Base-by-base conservation (phyloP, 352 stramenopile species). In the Phytophthora foliorum region DNA sequence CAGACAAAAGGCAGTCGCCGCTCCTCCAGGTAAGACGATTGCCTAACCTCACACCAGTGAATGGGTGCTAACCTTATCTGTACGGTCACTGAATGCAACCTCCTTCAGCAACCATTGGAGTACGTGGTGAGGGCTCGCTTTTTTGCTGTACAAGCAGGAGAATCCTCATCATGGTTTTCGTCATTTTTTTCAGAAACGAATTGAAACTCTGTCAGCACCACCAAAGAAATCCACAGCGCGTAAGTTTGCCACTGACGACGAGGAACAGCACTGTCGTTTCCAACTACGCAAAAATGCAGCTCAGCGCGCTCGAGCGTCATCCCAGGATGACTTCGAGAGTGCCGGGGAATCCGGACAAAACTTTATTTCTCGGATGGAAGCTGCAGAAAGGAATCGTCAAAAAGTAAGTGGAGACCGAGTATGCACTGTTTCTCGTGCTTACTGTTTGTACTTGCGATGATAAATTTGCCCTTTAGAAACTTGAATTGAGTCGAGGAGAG, bases 341-440 rank as follows among this genome's bases (percentile, higher is more conserved):
- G 64, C 63, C 10, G 57, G 55, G 19, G 68, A 73, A 14, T 56
- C 63, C 14, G 70, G 68, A 2, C 57, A 51, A 22, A 74, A 69
- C 49, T 94, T 94, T 50, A 80, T 95, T 36, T 78, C 83, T 45
- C 74, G 88, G 0, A 95, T 94, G 86, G 86, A 95, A 52, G 85
- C 85, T 17, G 80, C 84, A 10, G 88, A 95, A 71, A 81, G 75
- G 42, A 94, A 92, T 65, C 80, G 82, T 11, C 85, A 88, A 62
- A 93, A 93, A 81, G 86, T 92, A 44, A 46, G 68, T 25, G 4
- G 2, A 59, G 17, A 21, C 50, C 11, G 55, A 24, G 31, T 14
- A 22, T 24, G n/a, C 3, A 17, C 5, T 66, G 13, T 31, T 34
- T 29, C n/a, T 72, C 51, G 55, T 41, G 29, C 31, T 57, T 25